These are phyloP conservation scores for Arthrobotrys sinensis DNA, from an alignment of 2,329 filamentous ascomycete species.

Conservation along the genomic window DNA sequence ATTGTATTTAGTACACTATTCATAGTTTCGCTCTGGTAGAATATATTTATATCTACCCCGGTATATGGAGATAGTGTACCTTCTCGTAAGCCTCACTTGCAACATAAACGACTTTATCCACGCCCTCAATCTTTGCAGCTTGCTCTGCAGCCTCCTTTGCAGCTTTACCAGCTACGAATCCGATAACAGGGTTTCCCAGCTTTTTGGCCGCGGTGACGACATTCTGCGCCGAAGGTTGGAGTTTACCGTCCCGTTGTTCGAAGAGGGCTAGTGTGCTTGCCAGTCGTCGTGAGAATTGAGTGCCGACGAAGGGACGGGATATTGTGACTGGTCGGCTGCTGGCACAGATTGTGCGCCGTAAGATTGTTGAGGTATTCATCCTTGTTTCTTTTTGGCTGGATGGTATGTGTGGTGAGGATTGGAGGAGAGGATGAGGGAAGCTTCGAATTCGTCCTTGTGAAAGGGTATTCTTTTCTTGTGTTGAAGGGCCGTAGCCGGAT, in stretches of 20 bases:
- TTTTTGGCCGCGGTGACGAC: constrained; percentile 89
- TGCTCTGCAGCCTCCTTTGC: constrained; percentile 83
- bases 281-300: constrained; percentile 44
- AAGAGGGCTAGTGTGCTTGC: constrained; percentile 87
- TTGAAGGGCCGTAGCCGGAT: constrained; percentile 45
- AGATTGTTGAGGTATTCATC: constrained; percentile 45
- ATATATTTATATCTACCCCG: constrained; percentile 18
- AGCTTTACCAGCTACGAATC: constrained; percentile 85
- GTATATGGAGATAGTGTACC: constrained; percentile 69
- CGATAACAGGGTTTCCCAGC: constrained; percentile 87
- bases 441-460: constrained; percentile 15
- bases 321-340: constrained; percentile 21
- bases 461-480: constrained; percentile 41
- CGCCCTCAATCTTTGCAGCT: constrained; percentile 87
- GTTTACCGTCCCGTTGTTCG: constrained; percentile 90
- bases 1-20: constrained; percentile 18
- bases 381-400: constrained; percentile 2
- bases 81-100: constrained; percentile 94
- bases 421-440: constrained; percentile 6
- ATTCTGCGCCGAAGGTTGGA: constrained; percentile 85
- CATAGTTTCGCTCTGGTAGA: constrained; percentile 15
- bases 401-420: not conserved
- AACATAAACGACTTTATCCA: constrained; percentile 91
- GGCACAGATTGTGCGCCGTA: constrained; percentile 48
- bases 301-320: constrained; percentile 17